Evolutionary conservation across 495 filamentous ascomycete genomes (phyloP).

Genomic region (Podospora australis): DNA sequence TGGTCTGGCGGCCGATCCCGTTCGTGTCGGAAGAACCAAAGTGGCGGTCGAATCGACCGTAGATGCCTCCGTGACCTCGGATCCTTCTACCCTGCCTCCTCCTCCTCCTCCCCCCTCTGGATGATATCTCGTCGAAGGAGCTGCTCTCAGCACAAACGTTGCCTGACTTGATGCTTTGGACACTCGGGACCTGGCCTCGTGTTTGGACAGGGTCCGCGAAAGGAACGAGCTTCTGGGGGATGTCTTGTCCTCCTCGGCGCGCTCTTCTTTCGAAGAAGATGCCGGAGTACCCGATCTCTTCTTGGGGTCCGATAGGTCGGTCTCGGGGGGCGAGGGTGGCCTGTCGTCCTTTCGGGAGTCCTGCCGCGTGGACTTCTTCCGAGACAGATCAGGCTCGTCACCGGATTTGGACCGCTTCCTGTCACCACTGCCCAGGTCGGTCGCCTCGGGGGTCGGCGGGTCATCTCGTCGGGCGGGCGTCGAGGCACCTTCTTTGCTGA

Average conservation of each 20-base stretch:
- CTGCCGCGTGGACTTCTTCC: conserved; percentile 27
- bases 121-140: conserved; percentile 10
- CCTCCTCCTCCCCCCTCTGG: conserved; percentile 11
- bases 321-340: conserved; percentile 51
- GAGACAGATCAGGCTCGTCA: conserved; percentile 17
- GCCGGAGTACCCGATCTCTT: conserved; percentile 33
- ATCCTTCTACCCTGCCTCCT: conserved; percentile 3
- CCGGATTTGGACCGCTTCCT: conserved; percentile 35
- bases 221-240: conserved; percentile 33
- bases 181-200: conserved; percentile 41
- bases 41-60: conserved; percentile 45
- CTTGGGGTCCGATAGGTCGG: conserved; percentile 44
- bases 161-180: conserved; percentile 44
- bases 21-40: conserved; percentile 57
- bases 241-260: conserved; percentile 30
- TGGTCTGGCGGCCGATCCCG: conserved; percentile 27
- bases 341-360: conserved; percentile 34
- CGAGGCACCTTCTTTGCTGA: conserved; percentile 51
- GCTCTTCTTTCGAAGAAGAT: conserved; percentile 27
- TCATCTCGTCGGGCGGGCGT: conserved; percentile 33
- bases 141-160: conserved; percentile 26
- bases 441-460: conserved; percentile 72
- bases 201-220: conserved; percentile 38
- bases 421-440: conserved; percentile 58
- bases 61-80: conserved; percentile 18